Evolutionary conservation across 306 rosid genomes (phyloP), one percentile per base, ranked within the genome.

Genomic region (Sindora glabra): DNA sequence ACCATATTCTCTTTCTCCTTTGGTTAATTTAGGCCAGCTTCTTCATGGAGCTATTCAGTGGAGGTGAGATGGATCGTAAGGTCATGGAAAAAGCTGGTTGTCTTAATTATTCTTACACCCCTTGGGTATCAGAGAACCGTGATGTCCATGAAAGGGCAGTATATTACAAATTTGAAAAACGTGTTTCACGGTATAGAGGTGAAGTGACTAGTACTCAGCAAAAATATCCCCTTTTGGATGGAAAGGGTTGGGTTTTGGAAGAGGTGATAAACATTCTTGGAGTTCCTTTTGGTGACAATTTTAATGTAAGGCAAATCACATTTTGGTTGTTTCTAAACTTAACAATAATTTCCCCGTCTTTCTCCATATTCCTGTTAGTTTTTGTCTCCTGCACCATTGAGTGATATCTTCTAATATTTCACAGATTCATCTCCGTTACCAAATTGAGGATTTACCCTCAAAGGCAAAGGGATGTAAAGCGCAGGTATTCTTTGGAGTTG

Each of bases 261-360:
- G 99, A 89, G 79, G 94, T 89, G 56, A 80, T 84, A 89, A 89
- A 79, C 40, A 86, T 89, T 76, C 95, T 86, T 61, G 90, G 89
- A 51, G 79, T 89, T 75, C 86, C 99, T 11, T 83, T 94, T 19
- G 90, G 89, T 44, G 97, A 94, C 69, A 78, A 44, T 76, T 89
- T 89, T 83, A 86, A 79, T 65, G 99, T 92, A 69, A 66, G 81
- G 38, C 57, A 46, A 55, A 59, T 66, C n/a, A n/a, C n/a, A n/a
- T n/a, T n/a, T n/a, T n/a, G n/a, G n/a, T n/a, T n/a, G n/a, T n/a
- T n/a, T n/a, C n/a, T n/a, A n/a, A n/a, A n/a, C n/a, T n/a, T n/a
- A n/a, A n/a, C n/a, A n/a, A n/a, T n/a, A n/a, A n/a, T n/a, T n/a
- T n/a, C n/a, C n/a, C n/a, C n/a, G 13, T 23, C n/a, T 62, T 26